Evolutionary conservation across 352 stramenopile species (phyloP).

Genomic region (Phytophthora pluvialis): DNA sequence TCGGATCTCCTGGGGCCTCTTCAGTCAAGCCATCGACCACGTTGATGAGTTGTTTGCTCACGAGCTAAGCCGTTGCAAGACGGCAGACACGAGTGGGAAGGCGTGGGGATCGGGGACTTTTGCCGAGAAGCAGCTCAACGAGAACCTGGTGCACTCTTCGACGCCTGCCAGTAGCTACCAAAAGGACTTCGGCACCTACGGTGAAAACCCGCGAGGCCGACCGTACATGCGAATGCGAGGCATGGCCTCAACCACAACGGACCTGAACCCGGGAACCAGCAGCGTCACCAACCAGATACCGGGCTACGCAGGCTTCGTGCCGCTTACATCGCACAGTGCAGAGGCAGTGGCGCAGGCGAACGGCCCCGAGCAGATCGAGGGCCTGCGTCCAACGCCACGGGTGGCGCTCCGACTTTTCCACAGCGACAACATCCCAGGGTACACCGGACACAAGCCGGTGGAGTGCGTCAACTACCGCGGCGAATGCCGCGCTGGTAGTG

Average conservation of each 20-base stretch:
- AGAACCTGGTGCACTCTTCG: conserved; percentile 56
- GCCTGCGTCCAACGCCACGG: conserved; percentile 39
- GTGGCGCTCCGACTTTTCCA: conserved; percentile 76
- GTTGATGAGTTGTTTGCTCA: conserved; percentile 46
- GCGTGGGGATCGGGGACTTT: conserved; percentile 25
- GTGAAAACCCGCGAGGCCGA: conserved; percentile 58
- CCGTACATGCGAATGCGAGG: conserved; percentile 78
- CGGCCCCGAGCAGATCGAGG: conserved; percentile 35
- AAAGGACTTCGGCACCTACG: conserved; percentile 76
- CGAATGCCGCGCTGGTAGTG: conserved; percentile 66
- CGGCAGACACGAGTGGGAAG: conserved; percentile 19
- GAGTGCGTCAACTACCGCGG: conserved; percentile 84
- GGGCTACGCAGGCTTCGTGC: conserved; percentile 80
- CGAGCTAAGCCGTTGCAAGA: conserved; percentile 38
- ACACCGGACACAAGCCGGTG: conserved; percentile 80
- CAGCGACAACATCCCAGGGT: conserved; percentile 83
- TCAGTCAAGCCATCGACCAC: conserved; percentile 48
- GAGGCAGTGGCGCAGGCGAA: conserved; percentile 65
- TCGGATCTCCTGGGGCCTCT: conserved; percentile 61
- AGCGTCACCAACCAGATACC: conserved; percentile 85
- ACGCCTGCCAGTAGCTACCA: conserved; percentile 76
- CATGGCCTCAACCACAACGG: conserved; percentile 82
- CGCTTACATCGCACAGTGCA: conserved; percentile 60
- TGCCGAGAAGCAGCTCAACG: conserved; percentile 25
- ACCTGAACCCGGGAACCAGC: conserved; percentile 72